A percentile compares a stretch with the other conserved stretches of the same genome.
phyloP scores from a whole-genome alignment of 2,329 filamentous ascomycete species.

The Ophiostoma himal-ulmi region DNA sequence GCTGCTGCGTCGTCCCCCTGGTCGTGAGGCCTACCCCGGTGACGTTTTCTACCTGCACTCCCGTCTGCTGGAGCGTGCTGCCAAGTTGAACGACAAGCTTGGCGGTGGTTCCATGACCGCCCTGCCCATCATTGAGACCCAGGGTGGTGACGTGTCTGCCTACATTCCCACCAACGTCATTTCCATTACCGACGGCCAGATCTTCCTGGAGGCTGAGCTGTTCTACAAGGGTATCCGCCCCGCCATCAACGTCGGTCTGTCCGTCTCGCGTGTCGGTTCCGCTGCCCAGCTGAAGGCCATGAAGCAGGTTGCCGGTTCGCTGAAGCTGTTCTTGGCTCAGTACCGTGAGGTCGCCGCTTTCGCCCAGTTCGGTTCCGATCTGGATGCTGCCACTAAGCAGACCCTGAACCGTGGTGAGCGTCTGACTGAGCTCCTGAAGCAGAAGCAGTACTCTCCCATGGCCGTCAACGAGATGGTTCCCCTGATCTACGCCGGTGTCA shows the following conservation, averaged over 20 bases:
- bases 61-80: constrained; percentile 96
- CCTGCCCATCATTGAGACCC: constrained; percentile 96
- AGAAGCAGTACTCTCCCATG: constrained; percentile 99
- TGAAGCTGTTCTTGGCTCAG: constrained; percentile 99
- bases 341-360: constrained; percentile 99
- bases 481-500: constrained; percentile 98
- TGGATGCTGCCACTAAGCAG: constrained; percentile 98
- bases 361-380: constrained; percentile 99
- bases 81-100: constrained; percentile 96
- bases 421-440: constrained; percentile 96
- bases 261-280: constrained; percentile 98
- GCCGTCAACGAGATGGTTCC: constrained; percentile 99
- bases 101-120: constrained; percentile 96
- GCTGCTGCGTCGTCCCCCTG: constrained; percentile 91
- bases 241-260: constrained; percentile 99
- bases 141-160: constrained; percentile 99
- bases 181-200: constrained; percentile 99
- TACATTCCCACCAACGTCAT: constrained; percentile 99
- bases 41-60: constrained; percentile 99
- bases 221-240: constrained; percentile 99
- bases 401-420: constrained; percentile 97
- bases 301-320: constrained; percentile 99
- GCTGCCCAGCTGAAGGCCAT: constrained; percentile 99
- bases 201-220: constrained; percentile 97
- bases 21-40: constrained; percentile 98